Evolutionary conservation across 768 basidiomycete genomes (phyloP).

Genomic region (Pleurotus eryngii): DNA sequence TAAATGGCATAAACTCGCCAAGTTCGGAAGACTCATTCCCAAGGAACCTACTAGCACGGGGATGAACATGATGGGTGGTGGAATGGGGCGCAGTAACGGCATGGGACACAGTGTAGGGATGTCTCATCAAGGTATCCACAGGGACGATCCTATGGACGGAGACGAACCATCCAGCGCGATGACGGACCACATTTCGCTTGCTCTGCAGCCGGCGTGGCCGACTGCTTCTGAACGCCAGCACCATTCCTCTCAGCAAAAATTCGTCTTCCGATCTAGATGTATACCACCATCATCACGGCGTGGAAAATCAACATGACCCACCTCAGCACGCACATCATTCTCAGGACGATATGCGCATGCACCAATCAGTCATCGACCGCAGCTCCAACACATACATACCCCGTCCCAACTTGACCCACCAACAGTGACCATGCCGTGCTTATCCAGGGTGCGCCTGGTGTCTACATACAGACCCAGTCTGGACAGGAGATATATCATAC

Average conservation of each 20-base stretch:
- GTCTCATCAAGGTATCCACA: too few species aligned
- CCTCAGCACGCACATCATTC: neutral
- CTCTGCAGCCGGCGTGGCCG: slow-evolving; percentile 22
- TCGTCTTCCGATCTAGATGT: neutral
- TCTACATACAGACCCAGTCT: slow-evolving; percentile 5
- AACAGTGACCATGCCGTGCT: neutral
- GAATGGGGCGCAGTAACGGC: too few species aligned
- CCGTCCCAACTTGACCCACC: slow-evolving; percentile 7
- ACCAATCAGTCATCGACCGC: slow-evolving; percentile 4
- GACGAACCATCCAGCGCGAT: neutral
- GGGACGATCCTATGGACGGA: too few species aligned
- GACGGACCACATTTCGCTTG: neutral
- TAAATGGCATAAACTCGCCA: slow-evolving; percentile 39
- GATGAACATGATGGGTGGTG: too few species aligned
- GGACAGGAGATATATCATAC: neutral
- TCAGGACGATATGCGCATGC: slow-evolving; percentile 8
- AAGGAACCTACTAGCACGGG: too few species aligned
- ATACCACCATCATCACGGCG: neutral
- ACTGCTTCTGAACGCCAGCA: slow-evolving; percentile 12
- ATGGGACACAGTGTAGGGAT: too few species aligned
- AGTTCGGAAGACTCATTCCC: too few species aligned
- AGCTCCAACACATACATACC: neutral
- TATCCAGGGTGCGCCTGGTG: slow-evolving; percentile 6
- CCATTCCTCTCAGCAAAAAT: neutral
- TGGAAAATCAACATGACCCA: neutral